Percentiles rank a stretch among this genome's conserved stretches.
Evolutionary conservation across 1,284 basidiomycete genomes (phyloP).

Genomic region (Moniliella sp.): DNA sequence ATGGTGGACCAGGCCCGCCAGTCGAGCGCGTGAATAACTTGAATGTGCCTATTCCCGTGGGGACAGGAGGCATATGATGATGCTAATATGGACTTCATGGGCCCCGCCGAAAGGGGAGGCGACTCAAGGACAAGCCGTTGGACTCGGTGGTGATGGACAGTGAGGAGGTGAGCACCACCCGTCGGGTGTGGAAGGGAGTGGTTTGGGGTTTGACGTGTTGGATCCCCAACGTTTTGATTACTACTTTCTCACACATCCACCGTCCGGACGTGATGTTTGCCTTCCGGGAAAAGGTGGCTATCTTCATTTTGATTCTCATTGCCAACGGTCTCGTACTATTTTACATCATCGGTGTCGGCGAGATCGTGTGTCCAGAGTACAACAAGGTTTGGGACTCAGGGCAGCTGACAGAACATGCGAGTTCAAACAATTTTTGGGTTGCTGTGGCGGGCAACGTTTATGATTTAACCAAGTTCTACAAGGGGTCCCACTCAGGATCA

Average conservation of each 20-base stretch:
- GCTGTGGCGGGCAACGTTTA: slow-evolving; percentile 70
- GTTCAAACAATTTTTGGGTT: slow-evolving; percentile 58
- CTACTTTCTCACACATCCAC: slow-evolving; percentile 63
- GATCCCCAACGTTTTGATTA: slow-evolving; percentile 60
- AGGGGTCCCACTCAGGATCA: slow-evolving; percentile 56
- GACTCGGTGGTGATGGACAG: no score
- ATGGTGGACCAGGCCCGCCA: no score
- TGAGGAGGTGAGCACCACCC: slow-evolving; percentile 52
- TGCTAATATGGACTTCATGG: slow-evolving; percentile 12
- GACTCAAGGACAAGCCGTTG: slow-evolving; percentile 21
- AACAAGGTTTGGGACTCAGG: slow-evolving; percentile 65
- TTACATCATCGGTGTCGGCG: slow-evolving; percentile 61
- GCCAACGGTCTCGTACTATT: slow-evolving; percentile 49
- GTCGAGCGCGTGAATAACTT: no score
- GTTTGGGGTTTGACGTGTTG: slow-evolving; percentile 65
- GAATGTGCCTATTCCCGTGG: no score
- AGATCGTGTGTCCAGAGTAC: slow-evolving; percentile 64
- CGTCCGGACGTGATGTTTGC: slow-evolving; percentile 75
- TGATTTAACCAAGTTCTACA: slow-evolving; percentile 69
- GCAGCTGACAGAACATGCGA: slow-evolving; percentile 56
- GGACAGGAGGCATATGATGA: slow-evolving; percentile 10
- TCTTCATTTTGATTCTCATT: slow-evolving; percentile 70
- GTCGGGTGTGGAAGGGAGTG: slow-evolving; percentile 59
- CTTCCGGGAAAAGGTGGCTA: slow-evolving; percentile 89
- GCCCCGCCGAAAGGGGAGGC: slow-evolving; percentile 15